Evolutionary conservation across 331 rosid species (phyloP).

Genomic region (Saraca asoca): DNA sequence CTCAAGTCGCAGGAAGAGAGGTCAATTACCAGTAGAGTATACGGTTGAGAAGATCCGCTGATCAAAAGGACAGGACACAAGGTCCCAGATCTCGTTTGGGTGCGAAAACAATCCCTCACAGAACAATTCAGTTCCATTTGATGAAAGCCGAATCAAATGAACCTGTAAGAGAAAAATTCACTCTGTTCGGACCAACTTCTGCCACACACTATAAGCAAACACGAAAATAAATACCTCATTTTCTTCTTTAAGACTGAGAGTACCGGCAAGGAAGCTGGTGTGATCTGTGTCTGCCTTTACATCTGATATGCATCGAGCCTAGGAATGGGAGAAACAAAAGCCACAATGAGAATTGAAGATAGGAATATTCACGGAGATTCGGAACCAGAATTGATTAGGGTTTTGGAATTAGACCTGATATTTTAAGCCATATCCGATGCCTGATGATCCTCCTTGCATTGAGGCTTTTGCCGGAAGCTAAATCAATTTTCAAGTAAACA

Average conservation of each 20-base stretch:
- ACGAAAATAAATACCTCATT: constrained; percentile 64
- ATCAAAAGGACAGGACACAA: constrained; percentile 90
- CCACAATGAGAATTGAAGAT: constrained; percentile 17
- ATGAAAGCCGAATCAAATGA: constrained; percentile 89
- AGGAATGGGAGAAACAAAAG: neutral
- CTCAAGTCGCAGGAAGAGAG: neutral
- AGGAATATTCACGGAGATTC: neutral
- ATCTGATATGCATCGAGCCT: constrained; percentile 97
- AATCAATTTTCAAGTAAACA: constrained; percentile 13
- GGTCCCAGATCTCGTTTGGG: constrained; percentile 98
- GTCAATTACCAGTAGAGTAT: constrained; percentile 69
- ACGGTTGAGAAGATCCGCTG: constrained; percentile 98
- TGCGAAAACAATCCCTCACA: constrained; percentile 98
- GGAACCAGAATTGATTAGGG: constrained; percentile 15
- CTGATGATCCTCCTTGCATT: constrained; percentile 96
- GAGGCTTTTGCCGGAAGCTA: constrained; percentile 33
- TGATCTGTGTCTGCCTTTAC: constrained; percentile 95
- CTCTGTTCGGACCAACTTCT: constrained; percentile 24
- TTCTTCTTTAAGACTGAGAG: constrained; percentile 94
- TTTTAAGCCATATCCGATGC: constrained; percentile 92
- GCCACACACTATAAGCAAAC: constrained; percentile 7
- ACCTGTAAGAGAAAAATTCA: constrained; percentile 54
- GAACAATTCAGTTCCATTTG: constrained; percentile 82
- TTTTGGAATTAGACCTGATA: constrained; percentile 64
- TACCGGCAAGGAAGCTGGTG: constrained; percentile 87